Evolutionary conservation across 176 grass and related monocot genomes (phyloP), one percentile per base, ranked within the genome.

Genomic region (Lolium multiflorum): DNA sequence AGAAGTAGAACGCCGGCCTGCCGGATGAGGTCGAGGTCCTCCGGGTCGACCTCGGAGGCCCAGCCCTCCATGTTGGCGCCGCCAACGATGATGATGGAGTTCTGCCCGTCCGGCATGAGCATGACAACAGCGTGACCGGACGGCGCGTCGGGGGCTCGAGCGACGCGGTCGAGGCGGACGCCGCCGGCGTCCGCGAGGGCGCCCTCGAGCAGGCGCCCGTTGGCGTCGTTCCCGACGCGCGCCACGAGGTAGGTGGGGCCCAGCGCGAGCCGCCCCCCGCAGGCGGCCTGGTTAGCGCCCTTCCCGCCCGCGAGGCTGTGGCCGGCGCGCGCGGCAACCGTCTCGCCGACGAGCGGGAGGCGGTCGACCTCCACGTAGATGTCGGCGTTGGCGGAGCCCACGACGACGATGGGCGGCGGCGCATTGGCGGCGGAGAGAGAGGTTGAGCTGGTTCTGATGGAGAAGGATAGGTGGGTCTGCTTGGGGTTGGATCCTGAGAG

Each of bases 81-180:
- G 48, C 94, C 94, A 6, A 99, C 94, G n/a, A 99, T 96, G 82
- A 99, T 99, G 82, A 99, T 96, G 59, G 97, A 94, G 77, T 99
- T 96, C 90, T 96, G 94, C 2, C 97, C 97, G 81, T 91, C 82
- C 1, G 97, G 89, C 89, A 94, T 93, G 71, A 99, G 88, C 94
- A 99, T 99, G 63, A 99, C 97, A 7, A 99, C 94, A 61, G 97
- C 97, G 73, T 99, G 97, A 3, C 94, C 97, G 52, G 91, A 89
- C 15, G 97, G 97, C 71, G 74, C 92, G 75, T 63, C 57, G 4
- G 87, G 39, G 1, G 90, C 82, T 35, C 84, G 94, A 9, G 85
- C 80, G 64, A 96, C 79, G 67, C 90, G 88, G 25, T 99, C 92
- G 26, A 96, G 89, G 76, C 79, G 85, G 70, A 96, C 92, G 22